Conservation (phyloP, 2,329 filamentous ascomycete species). For the Apiospora malaysiana region DNA sequence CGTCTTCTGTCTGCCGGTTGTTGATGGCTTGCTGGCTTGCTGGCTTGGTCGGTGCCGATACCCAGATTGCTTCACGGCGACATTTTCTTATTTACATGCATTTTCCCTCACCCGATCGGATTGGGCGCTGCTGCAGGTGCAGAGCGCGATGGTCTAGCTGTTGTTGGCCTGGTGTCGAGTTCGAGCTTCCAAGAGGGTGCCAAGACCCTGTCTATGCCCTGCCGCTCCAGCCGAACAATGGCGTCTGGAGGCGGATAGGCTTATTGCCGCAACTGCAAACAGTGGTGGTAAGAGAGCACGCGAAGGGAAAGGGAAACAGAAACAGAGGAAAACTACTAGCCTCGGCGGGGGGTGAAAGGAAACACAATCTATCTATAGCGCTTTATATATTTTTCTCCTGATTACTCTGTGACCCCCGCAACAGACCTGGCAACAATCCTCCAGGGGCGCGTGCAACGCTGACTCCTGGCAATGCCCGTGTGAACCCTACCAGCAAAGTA, state of each 20-base stretch:
- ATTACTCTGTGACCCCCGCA: constrained; percentile 10
- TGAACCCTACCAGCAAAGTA: background rate
- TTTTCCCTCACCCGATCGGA: background rate
- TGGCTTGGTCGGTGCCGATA: constrained; percentile 6
- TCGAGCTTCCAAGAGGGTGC: background rate
- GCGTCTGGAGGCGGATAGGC: background rate
- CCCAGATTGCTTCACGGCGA: background rate
- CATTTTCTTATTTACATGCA: background rate
- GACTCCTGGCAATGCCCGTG: background rate
- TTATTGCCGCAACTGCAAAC: constrained; percentile 14
- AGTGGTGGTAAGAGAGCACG: constrained; percentile 16
- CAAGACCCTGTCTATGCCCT: constrained; percentile 6
- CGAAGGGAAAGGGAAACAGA: constrained; percentile 10
- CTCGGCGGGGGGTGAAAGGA: background rate
- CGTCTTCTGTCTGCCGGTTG: background rate
- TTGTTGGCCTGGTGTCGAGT: constrained; percentile 3
- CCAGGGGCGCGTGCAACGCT: constrained; percentile 2
- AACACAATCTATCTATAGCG: constrained; percentile 16
- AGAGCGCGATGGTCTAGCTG: constrained; percentile 7
- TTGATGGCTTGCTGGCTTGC: background rate
- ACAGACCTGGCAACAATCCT: background rate
- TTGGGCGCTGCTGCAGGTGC: constrained; percentile 1
- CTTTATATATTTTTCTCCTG: constrained; percentile 1
- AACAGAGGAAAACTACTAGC: background rate
- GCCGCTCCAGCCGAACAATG: constrained; percentile 10